phyloP scores from a whole-genome alignment of 2,329 filamentous ascomycete species.

The Trichoderma sp. region DNA sequence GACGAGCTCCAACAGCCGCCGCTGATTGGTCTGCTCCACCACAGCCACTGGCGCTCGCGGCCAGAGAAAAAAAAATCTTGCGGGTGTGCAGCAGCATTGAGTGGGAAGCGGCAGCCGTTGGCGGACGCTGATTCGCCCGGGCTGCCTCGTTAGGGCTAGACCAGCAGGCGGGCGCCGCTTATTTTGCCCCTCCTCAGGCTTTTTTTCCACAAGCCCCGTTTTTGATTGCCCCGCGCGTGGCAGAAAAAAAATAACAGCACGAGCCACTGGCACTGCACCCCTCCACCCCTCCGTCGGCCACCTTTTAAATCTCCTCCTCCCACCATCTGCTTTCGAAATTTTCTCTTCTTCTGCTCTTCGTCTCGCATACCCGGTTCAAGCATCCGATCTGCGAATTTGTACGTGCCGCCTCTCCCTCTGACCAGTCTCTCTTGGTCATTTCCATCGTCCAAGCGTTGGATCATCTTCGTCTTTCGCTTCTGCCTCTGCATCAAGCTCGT shows the following conservation, averaged over 20 bases:
- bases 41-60: constrained; percentile 16
- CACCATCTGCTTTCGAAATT: constrained; percentile 42
- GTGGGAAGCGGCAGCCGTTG: background rate
- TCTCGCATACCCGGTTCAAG: constrained; percentile 51
- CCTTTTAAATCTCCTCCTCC: constrained; percentile 46
- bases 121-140: constrained; percentile 8
- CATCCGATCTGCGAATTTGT: constrained; percentile 49
- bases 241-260: constrained; percentile 16
- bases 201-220: constrained; percentile 11
- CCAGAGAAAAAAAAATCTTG: constrained; percentile 25
- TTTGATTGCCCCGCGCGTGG: constrained; percentile 32
- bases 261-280: constrained; percentile 36
- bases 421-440: background rate
- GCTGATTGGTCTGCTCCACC: constrained; percentile 5
- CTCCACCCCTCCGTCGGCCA: constrained; percentile 34
- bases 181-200: constrained; percentile 26
- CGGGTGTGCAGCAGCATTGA: constrained; percentile 15
- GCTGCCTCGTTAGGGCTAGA: constrained; percentile 42
- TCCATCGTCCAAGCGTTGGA: constrained; percentile 8
- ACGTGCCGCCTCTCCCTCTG: constrained; percentile 31
- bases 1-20: constrained; percentile 14
- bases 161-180: constrained; percentile 18
- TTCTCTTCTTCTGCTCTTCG: constrained; percentile 45
- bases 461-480: constrained; percentile 19
- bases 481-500: background rate